Base-by-base conservation (phyloP, 345 rosid genomes). In the Bruguiera sexangula region DNA sequence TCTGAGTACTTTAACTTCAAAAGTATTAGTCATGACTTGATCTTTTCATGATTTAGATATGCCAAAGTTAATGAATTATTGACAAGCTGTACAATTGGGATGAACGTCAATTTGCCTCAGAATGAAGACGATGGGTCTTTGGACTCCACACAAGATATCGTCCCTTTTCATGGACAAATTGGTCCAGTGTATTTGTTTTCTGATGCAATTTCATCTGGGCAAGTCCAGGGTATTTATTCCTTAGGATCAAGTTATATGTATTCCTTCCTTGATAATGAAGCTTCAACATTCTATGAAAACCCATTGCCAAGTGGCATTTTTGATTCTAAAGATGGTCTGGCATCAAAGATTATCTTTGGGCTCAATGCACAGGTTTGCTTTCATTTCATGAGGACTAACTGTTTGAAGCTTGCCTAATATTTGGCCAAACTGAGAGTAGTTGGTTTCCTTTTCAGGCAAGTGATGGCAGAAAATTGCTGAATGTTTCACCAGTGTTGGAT, bases 181-280 rank as follows among this genome's bases (percentile, higher is more conserved):
- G 98, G 98, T 65, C 98, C 98, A 48, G 76, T 91, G 67, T 93
- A 93, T 85, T 66, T 91, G 79, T 91, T 89, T 80, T 82, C 75
- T 73, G 98, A 93, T 88, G 82, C 87, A 54, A 80, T 93, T 77
- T 86, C 98, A 73, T 72, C 90, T 5, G 98, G 91, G 87, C 89
- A 88, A 75, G 88, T 91, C 74, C 87, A 84, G 82, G 89, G 88
- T 57, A 80, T 93, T 54, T 74, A 85, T 85, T 84, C 85, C 19
- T 84, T 93, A 7, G 98, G 98, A 77, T 96, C 97, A 71, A 91
- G 97, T 85, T 93, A 93, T 73, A 93, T 91, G 98, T 93, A 93
- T 75, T 87, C 95, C 18, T 93, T 93, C 84, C 86, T 88, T 73
- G 96, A 93, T 72, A 87, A 84, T 75, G 94, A 91, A 77, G 85